phyloP scores from a whole-genome alignment of 495 filamentous ascomycete species.

The Coniosporium apollinis region DNA sequence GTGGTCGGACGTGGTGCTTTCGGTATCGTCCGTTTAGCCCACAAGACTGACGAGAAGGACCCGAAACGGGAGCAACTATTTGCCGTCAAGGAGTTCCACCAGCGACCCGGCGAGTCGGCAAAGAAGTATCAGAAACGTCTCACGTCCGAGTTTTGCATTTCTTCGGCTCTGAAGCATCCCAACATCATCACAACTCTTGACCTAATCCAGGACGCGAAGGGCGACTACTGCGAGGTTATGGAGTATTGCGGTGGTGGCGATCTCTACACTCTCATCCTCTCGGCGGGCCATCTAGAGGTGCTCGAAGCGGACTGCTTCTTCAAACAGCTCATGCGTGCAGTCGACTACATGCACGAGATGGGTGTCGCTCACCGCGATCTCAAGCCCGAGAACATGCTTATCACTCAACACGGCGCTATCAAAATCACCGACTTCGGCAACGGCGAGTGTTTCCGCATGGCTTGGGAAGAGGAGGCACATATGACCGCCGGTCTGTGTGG shows the following conservation, averaged over 20 bases:
- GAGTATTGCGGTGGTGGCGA: slow-evolving; percentile 97
- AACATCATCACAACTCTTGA: slow-evolving; percentile 98
- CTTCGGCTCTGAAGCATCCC: slow-evolving; percentile 85
- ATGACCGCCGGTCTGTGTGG: slow-evolving; percentile 96
- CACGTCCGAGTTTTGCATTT: slow-evolving; percentile 98
- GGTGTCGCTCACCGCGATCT: slow-evolving; percentile 94
- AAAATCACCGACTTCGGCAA: slow-evolving; percentile 99
- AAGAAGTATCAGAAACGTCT: slow-evolving; percentile 97
- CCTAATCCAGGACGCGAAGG: slow-evolving; percentile 86
- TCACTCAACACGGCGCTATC: slow-evolving; percentile 83
- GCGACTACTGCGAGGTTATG: slow-evolving; percentile 99
- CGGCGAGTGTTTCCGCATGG: slow-evolving; percentile 98
- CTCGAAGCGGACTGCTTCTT: slow-evolving; percentile 95
- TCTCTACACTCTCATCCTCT: slow-evolving; percentile 84
- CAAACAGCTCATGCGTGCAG: slow-evolving; percentile 98
- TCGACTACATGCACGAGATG: slow-evolving; percentile 99
- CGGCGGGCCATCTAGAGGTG: slow-evolving; percentile 85
- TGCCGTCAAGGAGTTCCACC: slow-evolving; percentile 95
- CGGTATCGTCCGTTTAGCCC: slow-evolving; percentile 94
- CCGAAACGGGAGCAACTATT: slow-evolving; percentile 77
- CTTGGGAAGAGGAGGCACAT: slow-evolving; percentile 94
- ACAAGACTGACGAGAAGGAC: slow-evolving; percentile 75
- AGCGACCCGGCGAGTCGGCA: slow-evolving; percentile 77
- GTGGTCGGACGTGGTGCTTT: slow-evolving; percentile 96
- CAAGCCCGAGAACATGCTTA: slow-evolving; percentile 90